Evolutionary conservation across 2,329 filamentous ascomycete species (phyloP), one percentile per base, ranked within the genome.

Genomic region (Ceratocystis harringtonii): DNA sequence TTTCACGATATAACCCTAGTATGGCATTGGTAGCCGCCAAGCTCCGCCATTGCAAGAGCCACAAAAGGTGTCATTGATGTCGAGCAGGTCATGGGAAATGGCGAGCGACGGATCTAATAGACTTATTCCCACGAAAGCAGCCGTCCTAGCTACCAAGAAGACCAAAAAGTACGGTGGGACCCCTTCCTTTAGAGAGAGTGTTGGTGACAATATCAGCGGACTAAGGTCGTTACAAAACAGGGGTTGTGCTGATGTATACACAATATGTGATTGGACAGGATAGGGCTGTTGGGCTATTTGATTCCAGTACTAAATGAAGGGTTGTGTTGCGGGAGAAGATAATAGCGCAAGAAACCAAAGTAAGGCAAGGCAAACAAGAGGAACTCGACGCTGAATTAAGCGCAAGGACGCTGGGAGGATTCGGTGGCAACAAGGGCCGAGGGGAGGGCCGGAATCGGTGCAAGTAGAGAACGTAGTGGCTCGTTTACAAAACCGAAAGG

Each of bases 201-300:
- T 41, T 41, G 36, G 36, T 3, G 36, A 41, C 36, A 41, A 15
- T 5, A 15, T 41, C 8, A 8, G 36, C 10, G 12, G 36, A 15
- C 36, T 15, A 12, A 41, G 36, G 36, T 41, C 1, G 36, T 41
- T 4, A 41, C 10, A 41, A 41, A 41, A 15, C 36, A 41, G 12
- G 36, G 52, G 22, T 45, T 65, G 25, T 30, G 64, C 64, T 65
- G 64, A 65, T 61, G 58, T 62, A 65, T 62, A 43, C 19, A 41
- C 3, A 17, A 7, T 5, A 17, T 44, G 22, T 65, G 64, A 65
- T 65, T 65, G 64, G 64, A 25, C 48, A 17, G 43, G 15, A 30
- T 30, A 10, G 17, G 17, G 12, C 19, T 30, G 10, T 15, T 28
- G 52, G 8, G 15, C 28, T 57, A 17, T 15, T 10, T 6, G 12